phyloP scores from a whole-genome alignment of 2,329 filamentous ascomycete genomes.

The Ceratocystis papillata region DNA sequence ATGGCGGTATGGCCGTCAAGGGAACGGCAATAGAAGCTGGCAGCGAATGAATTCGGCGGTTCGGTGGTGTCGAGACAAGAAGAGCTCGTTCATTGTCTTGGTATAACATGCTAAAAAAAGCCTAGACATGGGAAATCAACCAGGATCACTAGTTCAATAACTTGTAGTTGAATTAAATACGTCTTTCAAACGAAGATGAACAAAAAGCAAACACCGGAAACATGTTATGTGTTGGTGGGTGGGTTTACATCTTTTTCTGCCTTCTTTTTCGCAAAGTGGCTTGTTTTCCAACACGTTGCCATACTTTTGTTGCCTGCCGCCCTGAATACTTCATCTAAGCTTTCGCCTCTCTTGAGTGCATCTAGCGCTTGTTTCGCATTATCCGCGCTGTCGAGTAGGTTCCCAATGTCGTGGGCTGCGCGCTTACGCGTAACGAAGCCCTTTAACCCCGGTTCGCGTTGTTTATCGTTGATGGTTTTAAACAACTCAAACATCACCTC shows the following conservation, averaged over 20 bases:
- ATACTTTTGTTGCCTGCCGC: slow-evolving; percentile 6
- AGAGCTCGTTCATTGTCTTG: background rate
- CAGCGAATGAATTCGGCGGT: background rate
- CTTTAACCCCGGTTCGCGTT: slow-evolving; percentile 27
- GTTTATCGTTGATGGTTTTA: slow-evolving; percentile 33
- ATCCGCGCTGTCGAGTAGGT: slow-evolving; percentile 41
- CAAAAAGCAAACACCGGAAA: background rate
- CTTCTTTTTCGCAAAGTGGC: slow-evolving; percentile 17
- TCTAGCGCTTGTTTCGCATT: slow-evolving; percentile 38
- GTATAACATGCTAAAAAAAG: background rate
- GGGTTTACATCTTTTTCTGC: background rate
- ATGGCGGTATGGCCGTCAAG: slow-evolving; percentile 54
- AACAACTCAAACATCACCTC: slow-evolving; percentile 35
- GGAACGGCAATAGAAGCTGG: slow-evolving; percentile 34
- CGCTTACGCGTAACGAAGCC: slow-evolving; percentile 31
- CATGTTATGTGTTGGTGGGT: background rate
- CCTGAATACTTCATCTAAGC: slow-evolving; percentile 27
- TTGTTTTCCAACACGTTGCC: slow-evolving; percentile 23
- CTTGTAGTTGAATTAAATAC: background rate
- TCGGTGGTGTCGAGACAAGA: background rate
- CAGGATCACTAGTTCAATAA: background rate
- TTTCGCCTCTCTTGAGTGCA: slow-evolving; percentile 38
- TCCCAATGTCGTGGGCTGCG: slow-evolving; percentile 30
- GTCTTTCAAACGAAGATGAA: background rate
- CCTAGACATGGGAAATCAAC: background rate